Percentiles rank a stretch among this genome's conserved stretches.
phyloP scores from a whole-genome alignment of 2,329 filamentous ascomycete genomes.

The Zasmidium angulare region DNA sequence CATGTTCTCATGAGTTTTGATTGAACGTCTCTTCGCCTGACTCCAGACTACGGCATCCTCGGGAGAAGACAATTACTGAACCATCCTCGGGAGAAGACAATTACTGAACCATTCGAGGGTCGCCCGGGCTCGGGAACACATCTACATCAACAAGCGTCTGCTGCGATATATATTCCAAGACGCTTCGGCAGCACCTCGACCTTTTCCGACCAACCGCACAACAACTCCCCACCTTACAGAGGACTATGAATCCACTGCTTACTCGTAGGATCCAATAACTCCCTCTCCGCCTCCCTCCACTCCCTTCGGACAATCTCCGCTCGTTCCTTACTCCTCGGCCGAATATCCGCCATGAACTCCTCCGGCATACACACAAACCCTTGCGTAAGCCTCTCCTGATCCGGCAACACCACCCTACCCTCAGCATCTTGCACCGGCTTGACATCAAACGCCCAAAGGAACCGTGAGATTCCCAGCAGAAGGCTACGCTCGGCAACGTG shows the following conservation, averaged over 20 bases:
- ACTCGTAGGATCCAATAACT: slow-evolving; percentile 26
- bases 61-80: too few species aligned
- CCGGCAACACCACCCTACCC: slow-evolving; percentile 39
- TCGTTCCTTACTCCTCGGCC: slow-evolving; percentile 34
- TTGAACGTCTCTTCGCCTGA: too few species aligned
- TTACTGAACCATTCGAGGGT: too few species aligned
- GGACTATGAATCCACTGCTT: slow-evolving; percentile 29
- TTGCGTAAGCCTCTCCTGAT: slow-evolving; percentile 42
- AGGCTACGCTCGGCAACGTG: slow-evolving; percentile 31
- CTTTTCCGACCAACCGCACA: too few species aligned
- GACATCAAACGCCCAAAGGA: slow-evolving; percentile 50
- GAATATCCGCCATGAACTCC: slow-evolving; percentile 39
- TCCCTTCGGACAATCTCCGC: slow-evolving; percentile 31
- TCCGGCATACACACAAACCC: slow-evolving; percentile 48
- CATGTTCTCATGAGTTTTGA: too few species aligned
- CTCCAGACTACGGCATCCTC: too few species aligned
- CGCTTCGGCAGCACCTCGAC: too few species aligned
- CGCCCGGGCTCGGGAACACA: too few species aligned
- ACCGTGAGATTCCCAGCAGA: slow-evolving; percentile 41
- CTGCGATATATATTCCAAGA: too few species aligned
- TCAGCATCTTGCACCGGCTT: slow-evolving; percentile 28
- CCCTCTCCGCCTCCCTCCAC: slow-evolving; percentile 26
- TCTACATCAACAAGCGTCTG: too few species aligned
- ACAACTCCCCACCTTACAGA: too few species aligned
- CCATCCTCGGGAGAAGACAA: too few species aligned